Percentiles rank a stretch among this genome's conserved stretches.
These are phyloP conservation scores for Penicillium sp. DNA, from an alignment of 2,329 filamentous ascomycete species.

Conservation along the genomic window DNA sequence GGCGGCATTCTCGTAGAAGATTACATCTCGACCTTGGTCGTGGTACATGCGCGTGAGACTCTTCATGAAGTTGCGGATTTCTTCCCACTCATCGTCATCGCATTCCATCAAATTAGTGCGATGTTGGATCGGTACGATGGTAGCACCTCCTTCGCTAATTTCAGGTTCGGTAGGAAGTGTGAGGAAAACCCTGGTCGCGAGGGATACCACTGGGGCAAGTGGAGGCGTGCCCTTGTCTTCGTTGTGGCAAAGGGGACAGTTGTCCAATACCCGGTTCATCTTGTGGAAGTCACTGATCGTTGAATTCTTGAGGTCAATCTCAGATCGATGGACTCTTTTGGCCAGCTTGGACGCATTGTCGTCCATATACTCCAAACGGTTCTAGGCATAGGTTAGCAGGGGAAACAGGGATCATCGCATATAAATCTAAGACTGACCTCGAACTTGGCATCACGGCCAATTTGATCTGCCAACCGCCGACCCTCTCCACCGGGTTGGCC, in stretches of 20 bases:
- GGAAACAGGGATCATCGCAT: neutral
- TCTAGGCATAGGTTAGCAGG: slow-evolving; percentile 37
- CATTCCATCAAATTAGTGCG: slow-evolving; percentile 90
- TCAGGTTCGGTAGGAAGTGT: slow-evolving; percentile 90
- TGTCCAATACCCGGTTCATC: slow-evolving; percentile 80
- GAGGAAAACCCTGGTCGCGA: slow-evolving; percentile 81
- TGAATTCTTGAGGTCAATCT: slow-evolving; percentile 80
- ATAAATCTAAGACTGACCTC: slow-evolving; percentile 50
- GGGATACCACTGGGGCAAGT: slow-evolving; percentile 77
- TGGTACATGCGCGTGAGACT: slow-evolving; percentile 90
- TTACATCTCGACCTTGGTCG: slow-evolving; percentile 82
- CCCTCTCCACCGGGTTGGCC: slow-evolving; percentile 77
- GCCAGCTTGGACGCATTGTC: slow-evolving; percentile 92
- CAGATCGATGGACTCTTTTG: slow-evolving; percentile 80
- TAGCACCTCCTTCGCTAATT: slow-evolving; percentile 74
- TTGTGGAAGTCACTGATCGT: slow-evolving; percentile 88
- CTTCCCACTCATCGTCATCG: slow-evolving; percentile 99
- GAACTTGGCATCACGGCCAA: slow-evolving; percentile 89
- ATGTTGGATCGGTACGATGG: slow-evolving; percentile 87
- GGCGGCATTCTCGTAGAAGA: slow-evolving; percentile 98
- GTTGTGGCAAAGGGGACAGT: slow-evolving; percentile 86
- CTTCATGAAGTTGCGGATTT: slow-evolving; percentile 99
- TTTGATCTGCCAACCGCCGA: slow-evolving; percentile 79
- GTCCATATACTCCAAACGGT: slow-evolving; percentile 95
- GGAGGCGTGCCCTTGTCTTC: slow-evolving; percentile 78